These are phyloP conservation scores for Trichoderma orchidacearum DNA, from an alignment of 495 filamentous ascomycete genomes.

Conservation along the genomic window DNA sequence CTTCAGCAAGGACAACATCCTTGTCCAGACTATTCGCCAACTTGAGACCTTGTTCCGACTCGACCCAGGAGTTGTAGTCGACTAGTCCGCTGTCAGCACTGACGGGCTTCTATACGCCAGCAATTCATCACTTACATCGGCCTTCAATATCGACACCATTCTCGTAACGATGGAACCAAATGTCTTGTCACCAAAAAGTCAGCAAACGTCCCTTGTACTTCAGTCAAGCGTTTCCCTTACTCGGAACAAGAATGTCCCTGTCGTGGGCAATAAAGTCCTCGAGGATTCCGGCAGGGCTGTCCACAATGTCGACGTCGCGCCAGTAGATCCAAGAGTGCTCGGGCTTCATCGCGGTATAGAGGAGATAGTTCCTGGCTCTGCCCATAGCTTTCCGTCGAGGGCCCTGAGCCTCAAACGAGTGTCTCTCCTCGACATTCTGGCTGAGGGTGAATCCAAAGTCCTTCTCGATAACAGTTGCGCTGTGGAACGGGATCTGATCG, in stretches of 20 bases:
- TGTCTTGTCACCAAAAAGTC: constrained; percentile 44
- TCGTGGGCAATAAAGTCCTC: constrained; percentile 95
- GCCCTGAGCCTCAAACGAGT: constrained; percentile 77
- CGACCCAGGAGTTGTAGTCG: constrained; percentile 98
- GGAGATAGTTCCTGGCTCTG: constrained; percentile 80
- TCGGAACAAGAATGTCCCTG: constrained; percentile 85
- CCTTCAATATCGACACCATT: constrained; percentile 81
- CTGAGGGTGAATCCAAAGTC: constrained; percentile 62
- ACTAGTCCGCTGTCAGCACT: constrained; percentile 36
- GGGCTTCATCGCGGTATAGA: constrained; percentile 70
- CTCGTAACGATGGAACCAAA: constrained; percentile 95
- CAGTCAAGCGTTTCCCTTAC: constrained; percentile 39
- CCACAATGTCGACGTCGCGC: constrained; percentile 92
- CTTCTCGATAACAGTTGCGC: constrained; percentile 72
- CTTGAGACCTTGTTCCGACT: constrained; percentile 69
- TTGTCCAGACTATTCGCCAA: constrained; percentile 59
- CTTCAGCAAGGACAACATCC: constrained; percentile 77
- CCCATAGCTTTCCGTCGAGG: constrained; percentile 86
- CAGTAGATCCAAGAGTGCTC: constrained; percentile 99
- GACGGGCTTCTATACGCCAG: neutral
- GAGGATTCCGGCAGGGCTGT: constrained; percentile 74
- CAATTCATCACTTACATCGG: constrained; percentile 51
- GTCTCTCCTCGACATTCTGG: constrained; percentile 68
- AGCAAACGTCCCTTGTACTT: neutral
- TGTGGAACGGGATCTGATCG: constrained; percentile 70